These are phyloP conservation scores for Suillus subaureus DNA, from an alignment of 768 basidiomycete species.

Conservation along the genomic window DNA sequence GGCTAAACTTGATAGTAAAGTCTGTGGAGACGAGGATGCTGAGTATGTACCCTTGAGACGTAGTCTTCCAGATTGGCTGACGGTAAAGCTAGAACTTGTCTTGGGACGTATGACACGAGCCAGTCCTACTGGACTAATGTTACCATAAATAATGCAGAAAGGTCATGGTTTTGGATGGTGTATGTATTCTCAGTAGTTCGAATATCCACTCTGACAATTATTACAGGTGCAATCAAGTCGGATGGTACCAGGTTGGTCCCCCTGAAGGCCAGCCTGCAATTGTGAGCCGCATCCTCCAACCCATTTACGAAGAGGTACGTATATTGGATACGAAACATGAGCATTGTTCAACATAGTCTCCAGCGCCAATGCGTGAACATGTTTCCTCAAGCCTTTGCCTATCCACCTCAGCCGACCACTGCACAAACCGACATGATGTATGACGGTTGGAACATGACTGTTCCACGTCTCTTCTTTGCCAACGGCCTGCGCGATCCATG, in stretches of 20 bases:
- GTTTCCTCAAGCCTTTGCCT: conserved; percentile 63
- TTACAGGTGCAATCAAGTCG: conserved; percentile 68
- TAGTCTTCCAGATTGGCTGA: conserved; percentile 25
- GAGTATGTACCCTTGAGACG: conserved; percentile 43
- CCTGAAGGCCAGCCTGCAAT: conserved; percentile 37
- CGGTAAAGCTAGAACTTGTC: conserved; percentile 40
- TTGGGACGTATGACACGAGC: conserved; percentile 44
- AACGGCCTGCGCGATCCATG: conserved; percentile 71
- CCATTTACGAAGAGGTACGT: conserved; percentile 30
- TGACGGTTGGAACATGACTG: conserved; percentile 61
- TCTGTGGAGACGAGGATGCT: conserved; percentile 48
- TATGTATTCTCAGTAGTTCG: conserved; percentile 27
- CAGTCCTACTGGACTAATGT: conserved; percentile 53
- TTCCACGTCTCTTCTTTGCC: conserved; percentile 66
- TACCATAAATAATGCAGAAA: conserved; percentile 50
- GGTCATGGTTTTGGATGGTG: conserved; percentile 79
- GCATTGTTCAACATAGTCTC: not conserved
- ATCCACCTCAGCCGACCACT: conserved; percentile 45
- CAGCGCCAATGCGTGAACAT: conserved; percentile 70
- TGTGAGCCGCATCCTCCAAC: conserved; percentile 37
- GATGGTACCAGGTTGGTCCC: conserved; percentile 46
- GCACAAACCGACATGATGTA: conserved; percentile 50
- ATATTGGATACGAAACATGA: not conserved
- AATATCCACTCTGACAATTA: conserved; percentile 2
- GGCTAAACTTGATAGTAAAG: conserved; percentile 33